A percentile compares a stretch with the other conserved stretches of the same genome.
Evolutionary conservation across 2,329 filamentous ascomycete genomes (phyloP).

Genomic region (Allantophomopsis lycopodina): DNA sequence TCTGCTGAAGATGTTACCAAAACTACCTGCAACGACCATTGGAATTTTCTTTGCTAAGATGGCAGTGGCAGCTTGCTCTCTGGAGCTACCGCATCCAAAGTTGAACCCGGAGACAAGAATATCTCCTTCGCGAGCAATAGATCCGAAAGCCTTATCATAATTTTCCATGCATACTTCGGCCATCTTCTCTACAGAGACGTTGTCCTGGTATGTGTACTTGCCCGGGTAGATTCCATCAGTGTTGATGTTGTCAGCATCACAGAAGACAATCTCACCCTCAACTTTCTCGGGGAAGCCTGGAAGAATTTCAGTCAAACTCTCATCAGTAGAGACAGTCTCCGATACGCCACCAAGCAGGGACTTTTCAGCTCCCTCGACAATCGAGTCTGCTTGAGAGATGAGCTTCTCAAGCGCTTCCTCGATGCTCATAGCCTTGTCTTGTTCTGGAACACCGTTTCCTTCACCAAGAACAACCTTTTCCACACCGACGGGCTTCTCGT

Average conservation of each 20-base stretch:
- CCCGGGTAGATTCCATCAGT: conserved; percentile 90
- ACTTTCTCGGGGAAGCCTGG: conserved; percentile 80
- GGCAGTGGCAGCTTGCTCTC: conserved; percentile 82
- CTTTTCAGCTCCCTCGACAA: conserved; percentile 22
- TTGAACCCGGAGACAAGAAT: conserved; percentile 80
- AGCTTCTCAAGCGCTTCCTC: conserved; percentile 61
- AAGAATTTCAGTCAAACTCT: conserved; percentile 50
- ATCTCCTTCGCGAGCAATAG: conserved; percentile 52
- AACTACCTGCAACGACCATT: conserved; percentile 67
- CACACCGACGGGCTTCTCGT: conserved; percentile 55
- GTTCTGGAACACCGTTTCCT: conserved; percentile 50
- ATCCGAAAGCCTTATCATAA: conserved; percentile 64
- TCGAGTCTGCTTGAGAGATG: conserved; percentile 52
- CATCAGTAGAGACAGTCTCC: conserved; percentile 20
- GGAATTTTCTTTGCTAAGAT: conserved; percentile 71
- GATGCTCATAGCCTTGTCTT: conserved; percentile 50
- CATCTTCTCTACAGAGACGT: conserved; percentile 66
- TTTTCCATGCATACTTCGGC: conserved; percentile 87
- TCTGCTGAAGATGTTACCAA: conserved; percentile 70
- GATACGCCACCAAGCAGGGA: conserved; percentile 29
- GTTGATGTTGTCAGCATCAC: conserved; percentile 75
- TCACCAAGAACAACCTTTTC: conserved; percentile 57
- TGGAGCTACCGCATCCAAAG: conserved; percentile 70
- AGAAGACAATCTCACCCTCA: conserved; percentile 77
- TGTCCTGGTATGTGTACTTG: conserved; percentile 86